These are phyloP conservation scores for Capsicum pubescens DNA, from an alignment of 257 asterid genomes.

Conservation along the genomic window DNA sequence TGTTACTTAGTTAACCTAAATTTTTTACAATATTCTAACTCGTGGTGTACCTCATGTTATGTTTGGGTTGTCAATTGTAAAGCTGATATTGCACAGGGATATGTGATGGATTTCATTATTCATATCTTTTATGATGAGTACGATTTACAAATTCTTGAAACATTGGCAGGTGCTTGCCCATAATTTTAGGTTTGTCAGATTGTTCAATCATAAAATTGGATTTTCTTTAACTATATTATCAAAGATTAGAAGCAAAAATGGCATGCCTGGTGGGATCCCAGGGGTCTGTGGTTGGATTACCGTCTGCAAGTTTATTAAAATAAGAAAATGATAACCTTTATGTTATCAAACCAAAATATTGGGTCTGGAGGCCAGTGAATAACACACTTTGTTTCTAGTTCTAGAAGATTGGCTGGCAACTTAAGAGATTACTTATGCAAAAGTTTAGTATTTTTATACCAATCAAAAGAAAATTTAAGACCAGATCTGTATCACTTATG, in stretches of 20 bases:
- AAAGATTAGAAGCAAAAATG: background rate
- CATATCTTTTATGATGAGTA: constrained; percentile 99
- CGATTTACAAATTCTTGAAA: constrained; percentile 96
- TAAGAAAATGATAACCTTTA: background rate
- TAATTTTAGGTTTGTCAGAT: constrained; percentile 79
- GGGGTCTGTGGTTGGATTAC: background rate
- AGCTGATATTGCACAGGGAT: constrained; percentile 92
- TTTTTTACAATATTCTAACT: background rate
- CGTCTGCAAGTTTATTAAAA: background rate
- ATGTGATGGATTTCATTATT: constrained; percentile 97
- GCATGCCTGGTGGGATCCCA: constrained; percentile 22
- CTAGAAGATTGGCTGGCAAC: constrained; percentile 23
- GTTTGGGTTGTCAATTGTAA: constrained; percentile 93
- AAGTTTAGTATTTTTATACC: background rate
- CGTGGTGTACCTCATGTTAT: constrained; percentile 28
- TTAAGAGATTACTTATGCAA: background rate
- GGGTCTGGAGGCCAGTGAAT: constrained; percentile 1
- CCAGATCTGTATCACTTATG: background rate
- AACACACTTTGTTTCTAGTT: background rate
- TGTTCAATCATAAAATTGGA: background rate
- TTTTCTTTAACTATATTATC: constrained; percentile 17
- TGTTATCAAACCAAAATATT: background rate
- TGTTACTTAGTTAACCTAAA: background rate
- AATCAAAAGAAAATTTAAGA: background rate
- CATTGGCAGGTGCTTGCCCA: constrained; percentile 90